Evolutionary conservation across 1,284 basidiomycete species (phyloP), one percentile per base, ranked within the genome.

Genomic region (Trametes hirsuta): DNA sequence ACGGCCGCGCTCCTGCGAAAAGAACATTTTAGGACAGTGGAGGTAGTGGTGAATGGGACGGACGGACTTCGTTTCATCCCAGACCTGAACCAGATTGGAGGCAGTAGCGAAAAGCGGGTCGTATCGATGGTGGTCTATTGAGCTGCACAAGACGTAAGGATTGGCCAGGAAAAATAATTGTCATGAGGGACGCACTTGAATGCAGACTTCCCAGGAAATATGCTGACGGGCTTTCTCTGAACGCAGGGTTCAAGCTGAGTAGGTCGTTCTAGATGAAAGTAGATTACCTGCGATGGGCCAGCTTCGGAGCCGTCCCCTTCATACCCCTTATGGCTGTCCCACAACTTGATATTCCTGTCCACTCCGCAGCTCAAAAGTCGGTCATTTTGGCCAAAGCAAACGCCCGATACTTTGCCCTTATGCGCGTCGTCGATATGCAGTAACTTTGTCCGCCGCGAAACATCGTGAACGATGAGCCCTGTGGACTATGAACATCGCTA

Each of bases 81-180:
- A 99, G 67, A 98, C 83, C 74, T 99, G 97, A 11, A 99, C 95
- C 25, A 86, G 83, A 69, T 91, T 94, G 1, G 95, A 97, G 2
- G 95, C 95, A 0, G 97, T 97, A 0, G 95, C 97, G 69, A 99
- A 99, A 4, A 96, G 74, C 21, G 91, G 83, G 63, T 95, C 91
- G 45, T 85, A 85, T 47, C 90, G 85, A 73, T 98, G 97, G 71
- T 98, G 97, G 68, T 98, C 94, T 76, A 99, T 92, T 42, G 92
- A 91, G 72, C 94, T 96, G 58, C 22, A 53, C 10, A 57, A 69
- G 46, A 47, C 15, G 37, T 10, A 49, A 47, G 21, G 14, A 39
- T 37, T 37, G 69, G 30, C 18, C 36, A 35, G 21, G 55, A 45
- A 9, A 48, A 54, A 35, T 39, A 45, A 40, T 24, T 11, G 30